Evolutionary conservation across 2,329 filamentous ascomycete genomes (phyloP).

Genomic region (Arthrobotrys sphaeroides): DNA sequence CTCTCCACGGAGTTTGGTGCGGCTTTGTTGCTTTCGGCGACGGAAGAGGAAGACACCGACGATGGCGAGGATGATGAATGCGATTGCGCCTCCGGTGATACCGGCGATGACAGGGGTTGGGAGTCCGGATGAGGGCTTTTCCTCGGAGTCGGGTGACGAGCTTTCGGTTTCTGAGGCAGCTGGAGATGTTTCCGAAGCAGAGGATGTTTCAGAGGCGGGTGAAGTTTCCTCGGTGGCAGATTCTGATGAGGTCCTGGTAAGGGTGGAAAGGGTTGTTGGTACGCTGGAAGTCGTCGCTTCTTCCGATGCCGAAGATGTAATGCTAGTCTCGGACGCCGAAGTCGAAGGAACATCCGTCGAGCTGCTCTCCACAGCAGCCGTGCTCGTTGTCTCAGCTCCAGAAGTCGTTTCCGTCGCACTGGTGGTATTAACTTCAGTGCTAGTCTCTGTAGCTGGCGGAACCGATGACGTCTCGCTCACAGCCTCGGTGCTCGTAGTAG

Average conservation of each 20-base stretch:
- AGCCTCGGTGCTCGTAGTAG: neutral
- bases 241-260: neutral
- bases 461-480: neutral
- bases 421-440: neutral
- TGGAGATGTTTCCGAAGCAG: conserved; percentile 10
- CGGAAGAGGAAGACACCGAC: conserved; percentile 45
- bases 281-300: neutral
- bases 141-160: neutral
- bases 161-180: neutral
- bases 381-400: neutral
- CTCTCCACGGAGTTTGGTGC: conserved; percentile 22
- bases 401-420: neutral
- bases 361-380: neutral
- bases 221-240: neutral
- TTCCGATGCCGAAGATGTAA: neutral
- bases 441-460: neutral
- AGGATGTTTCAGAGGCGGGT: conserved; percentile 1
- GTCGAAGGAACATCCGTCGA: neutral
- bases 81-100: conserved; percentile 37
- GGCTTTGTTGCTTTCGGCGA: conserved; percentile 25
- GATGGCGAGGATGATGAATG: conserved; percentile 20
- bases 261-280: conserved; percentile 32
- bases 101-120: conserved; percentile 18
- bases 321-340: neutral
- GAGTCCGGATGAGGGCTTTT: neutral